These are phyloP conservation scores for Plenodomus lindquistii DNA, from an alignment of 2,329 filamentous ascomycete species.

Conservation along the genomic window DNA sequence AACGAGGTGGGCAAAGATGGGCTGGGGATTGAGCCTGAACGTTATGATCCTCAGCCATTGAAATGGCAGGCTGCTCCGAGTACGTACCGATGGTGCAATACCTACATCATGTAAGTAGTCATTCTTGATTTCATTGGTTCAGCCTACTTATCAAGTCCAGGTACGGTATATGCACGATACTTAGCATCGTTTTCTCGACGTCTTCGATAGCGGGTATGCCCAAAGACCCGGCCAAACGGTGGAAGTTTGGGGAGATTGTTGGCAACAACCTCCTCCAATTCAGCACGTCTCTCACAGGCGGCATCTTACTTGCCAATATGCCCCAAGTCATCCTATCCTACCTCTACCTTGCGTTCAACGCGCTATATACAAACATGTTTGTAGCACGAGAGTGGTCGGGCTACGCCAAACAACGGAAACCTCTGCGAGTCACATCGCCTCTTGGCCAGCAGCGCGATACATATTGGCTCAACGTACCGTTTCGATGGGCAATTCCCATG, in stretches of 20 bases:
- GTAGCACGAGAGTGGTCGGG: slow-evolving; percentile 53
- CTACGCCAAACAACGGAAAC: slow-evolving; percentile 41
- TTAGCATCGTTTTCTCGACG: slow-evolving; percentile 3
- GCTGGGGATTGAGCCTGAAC: neutral
- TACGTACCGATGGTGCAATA: neutral
- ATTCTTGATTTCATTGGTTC: neutral
- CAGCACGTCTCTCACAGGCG: slow-evolving; percentile 4
- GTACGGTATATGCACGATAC: neutral
- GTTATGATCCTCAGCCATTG: neutral
- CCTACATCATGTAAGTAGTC: neutral
- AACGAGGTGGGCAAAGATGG: neutral
- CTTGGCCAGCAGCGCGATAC: slow-evolving; percentile 44
- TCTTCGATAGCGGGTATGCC: slow-evolving; percentile 8
- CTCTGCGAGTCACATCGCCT: slow-evolving; percentile 45
- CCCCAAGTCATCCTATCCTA: slow-evolving; percentile 53
- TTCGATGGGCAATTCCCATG: slow-evolving; percentile 44
- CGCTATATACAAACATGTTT: slow-evolving; percentile 53
- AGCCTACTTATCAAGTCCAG: neutral
- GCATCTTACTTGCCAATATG: slow-evolving; percentile 49
- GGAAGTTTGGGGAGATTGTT: slow-evolving; percentile 15
- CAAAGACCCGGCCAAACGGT: slow-evolving; percentile 3
- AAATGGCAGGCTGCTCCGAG: neutral
- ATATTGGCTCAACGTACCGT: slow-evolving; percentile 49
- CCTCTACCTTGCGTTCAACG: slow-evolving; percentile 53
- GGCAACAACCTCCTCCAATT: slow-evolving; percentile 13